Base-by-base conservation (phyloP, 2,329 filamentous ascomycete species). In the Sporothrix dimorphospora region DNA sequence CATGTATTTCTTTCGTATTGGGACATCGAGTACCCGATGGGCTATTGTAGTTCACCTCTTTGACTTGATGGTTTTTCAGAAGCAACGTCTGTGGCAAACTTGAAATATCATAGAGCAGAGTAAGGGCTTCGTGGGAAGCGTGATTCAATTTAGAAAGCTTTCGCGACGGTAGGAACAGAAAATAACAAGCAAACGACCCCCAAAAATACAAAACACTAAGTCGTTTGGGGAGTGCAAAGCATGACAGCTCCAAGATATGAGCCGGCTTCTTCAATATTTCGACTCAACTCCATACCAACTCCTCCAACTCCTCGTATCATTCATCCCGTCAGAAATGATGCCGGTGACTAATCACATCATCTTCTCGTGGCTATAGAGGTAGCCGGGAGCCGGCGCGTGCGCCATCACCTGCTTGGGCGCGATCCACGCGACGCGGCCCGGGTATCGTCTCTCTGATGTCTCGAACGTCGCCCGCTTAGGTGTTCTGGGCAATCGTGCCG, bases 401-500 rank as follows among this genome's bases (percentile, higher is more conserved):
- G 38, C 34, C 30, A 21, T 19, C n/a, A 38, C 27, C 34, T 11
- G 30, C 30, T 30, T n/a, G 1, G 19, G 57, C 34, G 34, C 6
- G n/a, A n/a, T 21, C 11, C 34, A 63, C n/a, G 34, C 19, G 4
- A 24, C 19, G 16, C 34, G 34, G n/a, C 21, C n/a, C n/a, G 34
- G 19, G 11, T n/a, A 14, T 6, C 21, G n/a, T 14, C 38, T 27
- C 40, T 42, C 59, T 24, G n/a, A 3, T 38, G 4, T 11, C 27
- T 42, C 21, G 7, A 45, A n/a, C 1, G 9, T 45, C 59, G 11
- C 14, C 11, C 11, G 27, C 9, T 72, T 73, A 75, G 40, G 71
- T 74, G 55, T 68, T 38, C 63, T 75, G 75, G 45, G 59, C 72
- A 71, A 76, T 75, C 2, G 73, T 76, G 69, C 73, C 75, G 66